Conservation (phyloP, 2,329 filamentous ascomycete genomes). For the Trichoderma semiorbis region DNA sequence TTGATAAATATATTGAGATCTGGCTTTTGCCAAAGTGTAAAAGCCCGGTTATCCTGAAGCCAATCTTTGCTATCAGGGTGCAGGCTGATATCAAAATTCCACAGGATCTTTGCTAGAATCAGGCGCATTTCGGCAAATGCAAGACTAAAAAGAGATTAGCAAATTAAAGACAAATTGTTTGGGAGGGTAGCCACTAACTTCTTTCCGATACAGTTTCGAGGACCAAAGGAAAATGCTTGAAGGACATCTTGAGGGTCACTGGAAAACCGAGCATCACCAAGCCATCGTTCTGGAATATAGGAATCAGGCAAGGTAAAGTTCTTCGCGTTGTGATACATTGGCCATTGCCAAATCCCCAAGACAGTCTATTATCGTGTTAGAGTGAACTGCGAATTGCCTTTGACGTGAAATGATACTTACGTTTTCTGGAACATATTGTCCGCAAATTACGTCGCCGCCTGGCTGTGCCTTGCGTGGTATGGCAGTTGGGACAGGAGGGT, state of each 20-base stretch:
- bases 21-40: slow-evolving; percentile 15
- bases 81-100: slow-evolving; percentile 30
- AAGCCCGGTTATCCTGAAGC: background rate
- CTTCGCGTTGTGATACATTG: slow-evolving; percentile 31
- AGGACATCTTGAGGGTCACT: slow-evolving; percentile 25
- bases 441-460: slow-evolving; percentile 30
- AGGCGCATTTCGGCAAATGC: slow-evolving; percentile 32
- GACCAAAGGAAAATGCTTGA: slow-evolving; percentile 30
- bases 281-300: slow-evolving; percentile 40
- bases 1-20: slow-evolving; percentile 3
- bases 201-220: slow-evolving; percentile 32
- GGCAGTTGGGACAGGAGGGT: slow-evolving; percentile 41
- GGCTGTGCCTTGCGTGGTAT: slow-evolving; percentile 32
- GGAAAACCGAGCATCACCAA: slow-evolving; percentile 23
- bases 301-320: slow-evolving; percentile 33
- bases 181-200: slow-evolving; percentile 24
- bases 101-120: slow-evolving; percentile 28
- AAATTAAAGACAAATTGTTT: background rate
- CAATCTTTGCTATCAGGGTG: slow-evolving; percentile 11
- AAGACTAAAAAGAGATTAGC: slow-evolving; percentile 22
- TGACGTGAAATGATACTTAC: slow-evolving; percentile 21
- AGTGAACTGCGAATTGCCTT: background rate
- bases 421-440: slow-evolving; percentile 31
- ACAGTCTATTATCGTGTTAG: slow-evolving; percentile 16
- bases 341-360: slow-evolving; percentile 36